Conservation (phyloP, 2,329 filamentous ascomycete species). For the Ophiosphaerella narmari region DNA sequence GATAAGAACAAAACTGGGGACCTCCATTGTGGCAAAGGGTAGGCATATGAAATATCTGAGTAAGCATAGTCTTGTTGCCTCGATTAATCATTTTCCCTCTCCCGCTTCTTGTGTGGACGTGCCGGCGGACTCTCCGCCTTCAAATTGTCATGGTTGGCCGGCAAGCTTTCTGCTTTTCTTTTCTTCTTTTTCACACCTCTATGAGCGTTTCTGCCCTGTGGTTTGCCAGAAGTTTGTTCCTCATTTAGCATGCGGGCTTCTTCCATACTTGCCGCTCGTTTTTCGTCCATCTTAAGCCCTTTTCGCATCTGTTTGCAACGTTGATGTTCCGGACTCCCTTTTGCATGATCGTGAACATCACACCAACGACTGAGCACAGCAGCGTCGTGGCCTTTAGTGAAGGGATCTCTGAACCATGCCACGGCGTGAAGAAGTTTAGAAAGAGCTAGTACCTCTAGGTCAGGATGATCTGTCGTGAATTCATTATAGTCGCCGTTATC, state of each 20-base stretch:
- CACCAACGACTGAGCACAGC: slow-evolving; percentile 17
- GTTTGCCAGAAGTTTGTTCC: not conserved
- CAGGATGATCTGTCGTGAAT: slow-evolving; percentile 1
- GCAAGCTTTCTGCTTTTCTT: not conserved
- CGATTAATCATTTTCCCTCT: not conserved
- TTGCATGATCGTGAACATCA: slow-evolving; percentile 12
- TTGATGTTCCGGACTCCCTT: slow-evolving; percentile 3
- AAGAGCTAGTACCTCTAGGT: slow-evolving; percentile 1
- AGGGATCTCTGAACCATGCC: slow-evolving; percentile 5
- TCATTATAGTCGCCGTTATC: slow-evolving; percentile 3
- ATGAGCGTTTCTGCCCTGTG: not conserved
- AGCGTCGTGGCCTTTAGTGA: slow-evolving; percentile 8
- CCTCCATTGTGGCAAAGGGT: no score
- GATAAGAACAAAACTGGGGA: no score
- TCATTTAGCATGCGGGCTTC: not conserved
- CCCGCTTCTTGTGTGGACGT: slow-evolving; percentile 2
- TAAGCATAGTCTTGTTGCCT: no score
- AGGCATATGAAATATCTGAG: no score
- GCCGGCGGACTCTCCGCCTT: not conserved
- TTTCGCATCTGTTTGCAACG: slow-evolving; percentile 2
- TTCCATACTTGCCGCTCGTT: not conserved
- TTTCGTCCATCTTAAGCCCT: not conserved
- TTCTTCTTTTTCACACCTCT: not conserved
- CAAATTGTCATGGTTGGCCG: not conserved
- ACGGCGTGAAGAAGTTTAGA: slow-evolving; percentile 14